Evolutionary conservation across 2,329 filamentous ascomycete species (phyloP).

Genomic region (Fusarium circinatum): DNA sequence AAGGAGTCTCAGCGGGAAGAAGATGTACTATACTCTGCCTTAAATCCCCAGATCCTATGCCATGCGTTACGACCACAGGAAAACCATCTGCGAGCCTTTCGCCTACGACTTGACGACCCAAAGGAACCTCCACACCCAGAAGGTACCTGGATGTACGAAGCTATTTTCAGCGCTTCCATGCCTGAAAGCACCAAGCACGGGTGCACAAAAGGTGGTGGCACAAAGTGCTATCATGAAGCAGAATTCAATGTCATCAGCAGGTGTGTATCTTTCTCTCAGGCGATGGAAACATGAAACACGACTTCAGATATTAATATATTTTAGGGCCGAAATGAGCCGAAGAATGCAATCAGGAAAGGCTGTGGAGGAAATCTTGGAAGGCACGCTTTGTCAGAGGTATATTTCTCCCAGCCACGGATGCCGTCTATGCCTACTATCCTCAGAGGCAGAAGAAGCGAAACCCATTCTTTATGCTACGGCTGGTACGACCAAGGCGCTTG

Average conservation of each 20-base stretch:
- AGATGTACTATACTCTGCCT: background rate
- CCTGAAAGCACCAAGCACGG: too few species aligned
- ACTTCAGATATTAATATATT: fast-evolving
- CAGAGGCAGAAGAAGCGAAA: background rate
- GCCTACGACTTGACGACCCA: too few species aligned
- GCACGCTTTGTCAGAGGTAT: fast-evolving
- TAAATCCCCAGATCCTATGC: too few species aligned
- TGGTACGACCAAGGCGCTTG: fast-evolving
- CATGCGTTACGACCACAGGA: too few species aligned
- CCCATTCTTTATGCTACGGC: background rate
- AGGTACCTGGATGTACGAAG: too few species aligned
- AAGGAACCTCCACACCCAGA: too few species aligned
- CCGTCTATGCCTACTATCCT: background rate
- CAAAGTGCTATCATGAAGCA: too few species aligned
- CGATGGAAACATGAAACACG: fast-evolving
- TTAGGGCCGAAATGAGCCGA: too few species aligned
- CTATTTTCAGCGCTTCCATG: too few species aligned
- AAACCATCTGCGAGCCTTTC: too few species aligned
- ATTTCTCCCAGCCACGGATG: background rate
- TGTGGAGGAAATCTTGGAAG: background rate
- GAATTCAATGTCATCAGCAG: too few species aligned
- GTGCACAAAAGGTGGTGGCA: fast-evolving
- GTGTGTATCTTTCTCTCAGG: fast-evolving
- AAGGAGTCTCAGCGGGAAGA: fast-evolving
- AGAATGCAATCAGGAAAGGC: fast-evolving